Evolutionary conservation across 2,329 filamentous ascomycete genomes (phyloP).

Genomic region (Keithomyces neogunnii): DNA sequence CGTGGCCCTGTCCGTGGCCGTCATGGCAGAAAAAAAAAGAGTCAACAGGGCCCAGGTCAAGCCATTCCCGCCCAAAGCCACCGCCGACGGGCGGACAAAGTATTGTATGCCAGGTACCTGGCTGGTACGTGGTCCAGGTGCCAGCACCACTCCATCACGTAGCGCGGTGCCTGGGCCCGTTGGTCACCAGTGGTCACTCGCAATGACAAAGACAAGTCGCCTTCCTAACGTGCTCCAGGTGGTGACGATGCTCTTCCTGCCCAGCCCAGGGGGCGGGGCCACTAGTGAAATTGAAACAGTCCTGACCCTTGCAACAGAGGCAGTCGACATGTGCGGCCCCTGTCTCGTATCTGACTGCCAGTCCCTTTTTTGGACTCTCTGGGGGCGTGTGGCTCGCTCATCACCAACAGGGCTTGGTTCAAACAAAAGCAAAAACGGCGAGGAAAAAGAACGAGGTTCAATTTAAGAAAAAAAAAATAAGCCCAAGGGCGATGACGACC

Average conservation of each 20-base stretch:
- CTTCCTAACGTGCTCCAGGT: too few species aligned
- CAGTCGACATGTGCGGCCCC: constrained; percentile 6
- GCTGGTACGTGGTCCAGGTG: too few species aligned
- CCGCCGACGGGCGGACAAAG: background rate
- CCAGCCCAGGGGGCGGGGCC: constrained; percentile 11
- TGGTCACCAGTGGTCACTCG: background rate
- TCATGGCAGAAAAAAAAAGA: background rate
- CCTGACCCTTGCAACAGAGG: background rate
- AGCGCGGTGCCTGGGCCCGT: background rate
- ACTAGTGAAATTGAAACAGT: constrained; percentile 15
- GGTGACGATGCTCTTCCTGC: background rate
- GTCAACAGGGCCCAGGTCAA: constrained; percentile 4
- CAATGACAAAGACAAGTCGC: background rate
- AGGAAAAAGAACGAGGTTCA: background rate
- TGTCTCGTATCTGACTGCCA: constrained; percentile 1
- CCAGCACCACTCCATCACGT: background rate
- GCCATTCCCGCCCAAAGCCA: constrained; percentile 1
- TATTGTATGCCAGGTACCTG: background rate
- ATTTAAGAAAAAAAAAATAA: too few species aligned
- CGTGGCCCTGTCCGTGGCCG: background rate
- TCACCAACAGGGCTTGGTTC: background rate
- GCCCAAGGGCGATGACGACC: too few species aligned
- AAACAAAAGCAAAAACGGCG: background rate
- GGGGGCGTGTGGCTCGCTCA: background rate
- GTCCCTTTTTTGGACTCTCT: background rate